Evolutionary conservation across 2,329 filamentous ascomycete genomes (phyloP).

Genomic region (Tolypocladium tundrense): DNA sequence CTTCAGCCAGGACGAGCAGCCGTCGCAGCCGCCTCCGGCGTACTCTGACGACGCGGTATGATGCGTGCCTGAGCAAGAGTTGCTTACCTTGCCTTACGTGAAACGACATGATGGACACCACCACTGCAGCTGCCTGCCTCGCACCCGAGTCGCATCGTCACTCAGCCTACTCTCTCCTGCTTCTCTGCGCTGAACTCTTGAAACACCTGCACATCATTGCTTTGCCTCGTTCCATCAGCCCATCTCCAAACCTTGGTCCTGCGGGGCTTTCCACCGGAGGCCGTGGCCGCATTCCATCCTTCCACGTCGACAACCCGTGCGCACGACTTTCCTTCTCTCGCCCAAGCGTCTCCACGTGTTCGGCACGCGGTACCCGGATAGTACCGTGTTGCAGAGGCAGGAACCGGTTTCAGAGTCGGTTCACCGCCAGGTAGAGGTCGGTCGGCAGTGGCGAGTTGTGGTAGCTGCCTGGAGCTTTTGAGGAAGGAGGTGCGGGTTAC

Average conservation of each 20-base stretch:
- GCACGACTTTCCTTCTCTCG: neutral
- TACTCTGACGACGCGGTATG: conserved; percentile 16
- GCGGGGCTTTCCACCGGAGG: neutral
- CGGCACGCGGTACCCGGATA: neutral
- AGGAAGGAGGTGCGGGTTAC: neutral
- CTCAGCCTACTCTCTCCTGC: neutral
- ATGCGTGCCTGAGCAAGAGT: neutral
- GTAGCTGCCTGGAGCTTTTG: neutral
- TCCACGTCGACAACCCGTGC: neutral
- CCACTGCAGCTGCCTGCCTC: neutral
- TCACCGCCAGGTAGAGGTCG: neutral
- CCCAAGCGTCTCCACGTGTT: neutral
- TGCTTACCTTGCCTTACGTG: neutral
- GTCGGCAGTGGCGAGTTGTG: neutral
- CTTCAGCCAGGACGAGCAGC: conserved; percentile 6
- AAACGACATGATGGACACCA: neutral
- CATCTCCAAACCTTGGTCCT: neutral
- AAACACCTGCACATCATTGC: neutral
- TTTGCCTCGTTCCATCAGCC: neutral
- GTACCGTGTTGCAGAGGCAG: neutral
- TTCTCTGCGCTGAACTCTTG: neutral
- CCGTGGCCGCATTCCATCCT: neutral
- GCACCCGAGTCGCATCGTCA: neutral
- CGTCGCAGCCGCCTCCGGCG: conserved; percentile 12
- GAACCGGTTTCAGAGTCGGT: neutral